Percentiles rank a stretch among this genome's conserved stretches.
phyloP scores from a whole-genome alignment of 306 rosid species.

The Begonia loranthoides region DNA sequence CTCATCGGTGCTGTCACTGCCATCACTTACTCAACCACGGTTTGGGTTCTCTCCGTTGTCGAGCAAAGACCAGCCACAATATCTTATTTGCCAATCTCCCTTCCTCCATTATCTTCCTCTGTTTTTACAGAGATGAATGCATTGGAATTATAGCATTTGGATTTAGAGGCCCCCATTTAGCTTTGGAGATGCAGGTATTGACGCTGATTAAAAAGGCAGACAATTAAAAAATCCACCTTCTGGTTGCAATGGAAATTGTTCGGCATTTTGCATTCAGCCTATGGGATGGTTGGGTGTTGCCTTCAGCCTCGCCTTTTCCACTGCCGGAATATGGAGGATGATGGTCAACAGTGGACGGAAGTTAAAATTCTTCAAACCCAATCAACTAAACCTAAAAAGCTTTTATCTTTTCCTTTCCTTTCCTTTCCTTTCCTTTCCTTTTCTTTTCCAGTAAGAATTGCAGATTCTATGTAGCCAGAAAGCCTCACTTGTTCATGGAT shows the following conservation, averaged over 20 bases:
- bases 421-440: too few relatives aligned
- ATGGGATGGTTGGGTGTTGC: constrained; percentile 87
- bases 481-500: too few relatives aligned
- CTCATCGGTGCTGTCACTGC: constrained; percentile 94
- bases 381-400: constrained; percentile 16
- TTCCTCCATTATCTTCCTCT: constrained; percentile 43
- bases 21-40: constrained; percentile 92
- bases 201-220: too few relatives aligned
- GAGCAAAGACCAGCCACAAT: constrained; percentile 70
- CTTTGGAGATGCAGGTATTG: constrained; percentile 72
- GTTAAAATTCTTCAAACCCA: constrained; percentile 84
- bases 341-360: constrained; percentile 85
- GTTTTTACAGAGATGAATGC: constrained; percentile 75
- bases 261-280: constrained; percentile 69
- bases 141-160: constrained; percentile 89
- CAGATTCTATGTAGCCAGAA: too few relatives aligned
- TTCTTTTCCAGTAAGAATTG: too few relatives aligned
- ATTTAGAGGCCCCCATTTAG: constrained; percentile 90
- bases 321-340: constrained; percentile 95
- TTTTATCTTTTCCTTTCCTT: too few relatives aligned
- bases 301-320: constrained; percentile 81
- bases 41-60: constrained; percentile 93
- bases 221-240: too few relatives aligned
- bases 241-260: constrained; percentile 84
- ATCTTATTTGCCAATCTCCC: constrained; percentile 65